phyloP scores from a whole-genome alignment of 345 rosid species.

The Arabidopsis suecica region DNA sequence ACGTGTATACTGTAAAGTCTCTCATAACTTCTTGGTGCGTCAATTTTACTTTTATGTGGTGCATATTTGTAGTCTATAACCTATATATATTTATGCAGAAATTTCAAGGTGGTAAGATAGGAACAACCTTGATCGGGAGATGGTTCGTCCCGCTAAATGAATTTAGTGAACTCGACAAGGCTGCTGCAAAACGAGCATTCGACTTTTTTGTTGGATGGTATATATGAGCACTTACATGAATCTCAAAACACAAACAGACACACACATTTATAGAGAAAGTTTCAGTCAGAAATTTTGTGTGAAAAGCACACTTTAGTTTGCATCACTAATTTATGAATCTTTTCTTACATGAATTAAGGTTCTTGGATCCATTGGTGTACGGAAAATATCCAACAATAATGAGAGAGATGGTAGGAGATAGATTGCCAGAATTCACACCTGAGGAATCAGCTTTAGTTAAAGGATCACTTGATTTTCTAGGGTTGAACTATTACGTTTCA shows the following conservation, averaged over 20 bases:
- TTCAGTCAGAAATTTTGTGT: too few species aligned
- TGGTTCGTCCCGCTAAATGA: conserved; percentile 29
- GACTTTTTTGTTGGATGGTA: conserved; percentile 44
- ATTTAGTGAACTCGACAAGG: conserved; percentile 13
- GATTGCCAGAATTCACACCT: conserved; percentile 33
- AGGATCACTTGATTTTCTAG: conserved; percentile 47
- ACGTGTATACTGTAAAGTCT: background rate
- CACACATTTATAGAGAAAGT: background rate
- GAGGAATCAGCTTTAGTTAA: conserved; percentile 33
- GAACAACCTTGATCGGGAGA: conserved; percentile 27
- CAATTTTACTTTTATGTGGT: background rate
- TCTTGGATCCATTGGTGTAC: conserved; percentile 38
- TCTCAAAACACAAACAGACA: too few species aligned
- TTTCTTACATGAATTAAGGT: conserved; percentile 18
- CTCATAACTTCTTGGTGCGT: background rate
- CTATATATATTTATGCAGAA: conserved; percentile 9
- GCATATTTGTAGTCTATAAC: background rate
- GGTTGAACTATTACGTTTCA: conserved; percentile 44
- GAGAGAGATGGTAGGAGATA: conserved; percentile 23
- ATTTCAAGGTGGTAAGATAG: conserved; percentile 31
- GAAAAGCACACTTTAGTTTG: background rate
- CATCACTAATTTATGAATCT: too few species aligned
- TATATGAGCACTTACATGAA: background rate
- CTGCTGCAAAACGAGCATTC: conserved; percentile 37
- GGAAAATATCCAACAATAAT: conserved; percentile 35